These are phyloP conservation scores for maize (Zea mays) DNA, from an alignment of 176 grass and related monocot species.

Conservation along the genomic window DNA sequence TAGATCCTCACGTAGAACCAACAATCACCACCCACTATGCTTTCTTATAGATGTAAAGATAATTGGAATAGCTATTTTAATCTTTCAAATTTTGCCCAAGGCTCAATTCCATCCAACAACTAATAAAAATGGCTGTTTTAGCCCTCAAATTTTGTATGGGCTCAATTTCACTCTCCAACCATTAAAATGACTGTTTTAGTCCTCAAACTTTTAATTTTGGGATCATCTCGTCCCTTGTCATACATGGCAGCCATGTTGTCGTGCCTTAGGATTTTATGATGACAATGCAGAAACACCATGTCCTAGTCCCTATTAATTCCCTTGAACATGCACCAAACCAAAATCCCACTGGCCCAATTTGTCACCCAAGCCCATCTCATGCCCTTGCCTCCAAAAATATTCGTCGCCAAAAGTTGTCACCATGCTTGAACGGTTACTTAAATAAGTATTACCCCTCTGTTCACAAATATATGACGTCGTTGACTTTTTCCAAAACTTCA, in stretches of 20 bases:
- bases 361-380: neutral
- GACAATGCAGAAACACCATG: neutral
- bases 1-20: neutral
- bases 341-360: neutral
- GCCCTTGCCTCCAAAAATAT: neutral
- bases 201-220: neutral
- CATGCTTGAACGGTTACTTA: neutral
- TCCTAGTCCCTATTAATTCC: neutral
- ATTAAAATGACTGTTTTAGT: neutral
- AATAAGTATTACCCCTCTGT: neutral
- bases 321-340: neutral
- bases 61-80: neutral
- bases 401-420: neutral
- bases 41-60: neutral
- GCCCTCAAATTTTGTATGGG: neutral
- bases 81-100: neutral
- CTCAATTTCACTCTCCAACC: neutral
- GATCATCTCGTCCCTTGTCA: neutral
- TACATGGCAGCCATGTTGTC: neutral
- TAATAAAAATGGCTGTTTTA: neutral
- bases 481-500: no score
- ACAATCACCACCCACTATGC: neutral
- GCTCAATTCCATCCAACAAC: neutral
- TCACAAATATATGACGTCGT: no score
- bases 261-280: neutral